Conservation (phyloP, 371 early-diverging fungal genomes). For the Blakeslea trispora region DNA sequence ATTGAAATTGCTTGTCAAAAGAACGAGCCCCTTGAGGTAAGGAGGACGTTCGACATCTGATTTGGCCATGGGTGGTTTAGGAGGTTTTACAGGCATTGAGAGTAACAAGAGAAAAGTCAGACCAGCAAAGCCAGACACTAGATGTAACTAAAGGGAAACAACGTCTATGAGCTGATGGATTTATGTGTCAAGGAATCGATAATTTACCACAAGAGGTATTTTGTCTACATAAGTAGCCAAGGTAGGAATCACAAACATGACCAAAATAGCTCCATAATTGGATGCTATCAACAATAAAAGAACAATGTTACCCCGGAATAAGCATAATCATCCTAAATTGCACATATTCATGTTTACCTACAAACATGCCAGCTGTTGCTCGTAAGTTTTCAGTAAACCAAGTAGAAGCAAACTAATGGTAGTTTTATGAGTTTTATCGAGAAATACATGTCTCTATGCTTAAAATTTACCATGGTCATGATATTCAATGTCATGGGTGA, state of each 20-base stretch:
- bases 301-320: no score
- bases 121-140: slow-evolving; percentile 38
- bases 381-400: slow-evolving; percentile 70
- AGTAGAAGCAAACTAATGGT: slow-evolving; percentile 54
- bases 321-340: no score
- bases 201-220: slow-evolving; percentile 33
- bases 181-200: neutral
- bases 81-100: slow-evolving; percentile 47
- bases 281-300: no score
- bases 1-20: slow-evolving; percentile 33
- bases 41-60: slow-evolving; percentile 21
- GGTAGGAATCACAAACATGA: slow-evolving; percentile 55
- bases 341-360: no score
- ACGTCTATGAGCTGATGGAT: no score
- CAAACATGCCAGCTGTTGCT: slow-evolving; percentile 66
- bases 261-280: slow-evolving; percentile 59
- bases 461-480: slow-evolving; percentile 54
- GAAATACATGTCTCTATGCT: neutral
- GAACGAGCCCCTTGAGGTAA: slow-evolving; percentile 40
- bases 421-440: neutral
- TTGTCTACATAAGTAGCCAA: slow-evolving; percentile 42
- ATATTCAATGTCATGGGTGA: slow-evolving; percentile 65
- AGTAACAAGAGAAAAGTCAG: slow-evolving; percentile 35
- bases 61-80: slow-evolving; percentile 45
- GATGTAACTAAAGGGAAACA: slow-evolving; percentile 31